These are phyloP conservation scores for Sporothrix inflata DNA, from an alignment of 2,329 filamentous ascomycete species.

Conservation along the genomic window DNA sequence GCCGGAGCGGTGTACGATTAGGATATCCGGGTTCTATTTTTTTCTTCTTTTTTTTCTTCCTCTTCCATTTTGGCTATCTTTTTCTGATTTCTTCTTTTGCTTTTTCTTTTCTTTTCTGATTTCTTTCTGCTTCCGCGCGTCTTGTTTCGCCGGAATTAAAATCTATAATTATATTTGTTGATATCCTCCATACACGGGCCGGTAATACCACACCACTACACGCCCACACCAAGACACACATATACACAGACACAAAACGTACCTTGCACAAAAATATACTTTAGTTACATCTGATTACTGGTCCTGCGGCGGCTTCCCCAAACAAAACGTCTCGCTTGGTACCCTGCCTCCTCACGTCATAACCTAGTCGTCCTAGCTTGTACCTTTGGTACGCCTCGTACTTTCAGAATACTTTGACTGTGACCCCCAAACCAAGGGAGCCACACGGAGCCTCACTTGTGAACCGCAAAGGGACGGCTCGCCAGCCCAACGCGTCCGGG, in stretches of 20 bases:
- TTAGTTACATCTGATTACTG: not conserved
- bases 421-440: not conserved
- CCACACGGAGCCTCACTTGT: not conserved
- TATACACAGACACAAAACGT: not conserved
- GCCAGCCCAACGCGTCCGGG: not conserved
- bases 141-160: not conserved
- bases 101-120: constrained; percentile 35
- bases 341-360: not conserved
- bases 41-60: not conserved
- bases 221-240: constrained; percentile 12
- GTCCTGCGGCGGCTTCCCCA: not conserved
- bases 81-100: not conserved
- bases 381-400: not conserved
- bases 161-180: not conserved
- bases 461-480: not conserved
- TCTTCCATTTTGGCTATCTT: not conserved
- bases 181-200: constrained; percentile 6
- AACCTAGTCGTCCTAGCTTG: not conserved
- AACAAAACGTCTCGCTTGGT: not conserved
- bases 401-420: not conserved
- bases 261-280: constrained; percentile 9
- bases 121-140: not conserved
- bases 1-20: constrained; percentile 43
- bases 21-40: constrained; percentile 42
- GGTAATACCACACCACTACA: constrained; percentile 1